phyloP scores from a whole-genome alignment of 2,329 filamentous ascomycete genomes.

The Plenodomus lindquistii region DNA sequence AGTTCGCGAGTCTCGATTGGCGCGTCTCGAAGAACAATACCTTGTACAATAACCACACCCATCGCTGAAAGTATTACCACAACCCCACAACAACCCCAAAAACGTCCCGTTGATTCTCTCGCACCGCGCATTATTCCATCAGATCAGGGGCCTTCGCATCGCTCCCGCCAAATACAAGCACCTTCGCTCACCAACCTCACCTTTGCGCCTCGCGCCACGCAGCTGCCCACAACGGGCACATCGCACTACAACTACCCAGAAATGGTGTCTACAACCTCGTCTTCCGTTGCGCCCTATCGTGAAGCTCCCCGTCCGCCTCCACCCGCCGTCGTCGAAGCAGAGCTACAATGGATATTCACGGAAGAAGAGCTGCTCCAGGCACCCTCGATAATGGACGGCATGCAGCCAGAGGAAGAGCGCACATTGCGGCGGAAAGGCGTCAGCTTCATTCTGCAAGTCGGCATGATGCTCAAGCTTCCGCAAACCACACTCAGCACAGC shows the following conservation, averaged over 20 bases:
- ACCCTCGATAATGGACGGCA: slow-evolving; percentile 82
- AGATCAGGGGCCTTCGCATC: background rate
- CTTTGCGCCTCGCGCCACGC: background rate
- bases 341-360: slow-evolving; percentile 87
- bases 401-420: slow-evolving; percentile 76
- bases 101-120: background rate
- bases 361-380: slow-evolving; percentile 79
- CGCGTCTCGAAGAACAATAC: slow-evolving; percentile 7
- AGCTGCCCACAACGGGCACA: background rate
- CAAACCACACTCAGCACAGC: slow-evolving; percentile 92
- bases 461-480: slow-evolving; percentile 87
- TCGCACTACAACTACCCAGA: slow-evolving; percentile 3
- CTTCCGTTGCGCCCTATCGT: slow-evolving; percentile 23
- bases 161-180: background rate
- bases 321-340: slow-evolving; percentile 57
- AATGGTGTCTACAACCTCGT: slow-evolving; percentile 37
- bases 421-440: slow-evolving; percentile 85
- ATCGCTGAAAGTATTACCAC: background rate
- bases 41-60: background rate
- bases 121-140: background rate
- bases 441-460: slow-evolving; percentile 94
- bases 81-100: too few relatives aligned
- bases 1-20: slow-evolving; percentile 8
- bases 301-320: slow-evolving; percentile 44
- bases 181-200: background rate